A percentile compares a stretch with the other conserved stretches of the same genome.
phyloP scores from a whole-genome alignment of 768 basidiomycete species.

The Boletus bicolor region DNA sequence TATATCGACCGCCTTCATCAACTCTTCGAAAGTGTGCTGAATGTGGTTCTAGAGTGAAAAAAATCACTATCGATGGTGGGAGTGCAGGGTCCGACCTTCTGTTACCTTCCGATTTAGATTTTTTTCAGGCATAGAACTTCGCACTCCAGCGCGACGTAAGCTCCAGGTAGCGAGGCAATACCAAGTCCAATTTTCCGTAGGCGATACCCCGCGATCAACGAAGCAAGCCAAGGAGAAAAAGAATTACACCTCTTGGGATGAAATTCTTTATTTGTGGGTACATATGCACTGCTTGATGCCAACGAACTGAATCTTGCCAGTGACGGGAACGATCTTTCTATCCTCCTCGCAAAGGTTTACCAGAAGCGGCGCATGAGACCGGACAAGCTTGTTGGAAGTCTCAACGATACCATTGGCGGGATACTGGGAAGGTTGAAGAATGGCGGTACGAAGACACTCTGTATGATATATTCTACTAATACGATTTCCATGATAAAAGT shows the following conservation, averaged over 20 bases:
- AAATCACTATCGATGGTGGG: conserved; percentile 13
- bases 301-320: conserved; percentile 3
- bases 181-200: conserved; percentile 9
- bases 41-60: conserved; percentile 2
- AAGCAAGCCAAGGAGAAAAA: conserved; percentile 10
- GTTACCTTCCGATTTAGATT: background rate
- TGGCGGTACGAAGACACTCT: conserved; percentile 7
- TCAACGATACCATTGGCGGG: conserved; percentile 9
- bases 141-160: conserved; percentile 1
- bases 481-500: conserved; percentile 1
- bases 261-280: conserved; percentile 18
- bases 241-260: conserved; percentile 8
- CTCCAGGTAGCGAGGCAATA: conserved; percentile 9
- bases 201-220: conserved; percentile 13
- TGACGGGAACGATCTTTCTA: conserved; percentile 12
- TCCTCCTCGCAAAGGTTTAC: conserved; percentile 11
- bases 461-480: background rate
- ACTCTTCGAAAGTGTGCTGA: background rate
- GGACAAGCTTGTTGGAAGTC: conserved; percentile 9
- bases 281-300: background rate
- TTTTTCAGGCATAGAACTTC: conserved; percentile 13
- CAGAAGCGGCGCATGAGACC: conserved; percentile 8
- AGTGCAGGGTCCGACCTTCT: background rate
- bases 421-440: conserved; percentile 8
- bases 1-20: background rate